Base-by-base conservation (phyloP, 768 basidiomycete genomes). In the Suillus discolor region DNA sequence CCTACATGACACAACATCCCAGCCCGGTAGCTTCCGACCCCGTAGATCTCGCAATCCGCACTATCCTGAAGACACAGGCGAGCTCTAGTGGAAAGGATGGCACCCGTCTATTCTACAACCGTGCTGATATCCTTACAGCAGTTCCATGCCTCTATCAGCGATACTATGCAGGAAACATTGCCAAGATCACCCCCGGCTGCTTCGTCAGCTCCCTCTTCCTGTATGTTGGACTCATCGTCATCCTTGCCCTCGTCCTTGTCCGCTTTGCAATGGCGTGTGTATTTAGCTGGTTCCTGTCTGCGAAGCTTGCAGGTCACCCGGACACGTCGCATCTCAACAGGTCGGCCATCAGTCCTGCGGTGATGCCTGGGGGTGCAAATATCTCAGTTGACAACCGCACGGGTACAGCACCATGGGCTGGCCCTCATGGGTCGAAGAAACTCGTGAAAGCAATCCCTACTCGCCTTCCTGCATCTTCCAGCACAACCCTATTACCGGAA, bases 331-430 rank as follows among this genome's bases (percentile, higher is more conserved):
- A 93, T 61, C 83, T 98, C 42, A 88, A 90, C 68, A 85, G 94
- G 53, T 87, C 89, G 16, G 97, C 88, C 61, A 93, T 99, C 75
- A 94, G 92, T 72, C 97, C 97, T 20, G 93, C 94, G 1, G 97
- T 99, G 66, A 87, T 99, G 87, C 97, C 97, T 4, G 94, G 91
- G 75, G 97, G 97, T 39, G 97, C 97, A 55, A 99, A 97, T 74
- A 77, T 97, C 65, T 91, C 94, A n/a, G 80, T 99, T 67, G 89
- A 96, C 80, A 98, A 97, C 78, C 86, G 79, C 69, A 89, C 89
- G 61, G 97, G 97, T 15, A 96, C 95, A 4, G 97, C 97, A 8
- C 97, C 97, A 13, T 99, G 97, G 97, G 90, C 93, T 2, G 87
- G 84, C 25, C 79, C 83, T 20, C 79, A 80, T 57, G 84, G 82